Conservation (phyloP, 2,329 filamentous ascomycete species). For the Eurotiales sp. region DNA sequence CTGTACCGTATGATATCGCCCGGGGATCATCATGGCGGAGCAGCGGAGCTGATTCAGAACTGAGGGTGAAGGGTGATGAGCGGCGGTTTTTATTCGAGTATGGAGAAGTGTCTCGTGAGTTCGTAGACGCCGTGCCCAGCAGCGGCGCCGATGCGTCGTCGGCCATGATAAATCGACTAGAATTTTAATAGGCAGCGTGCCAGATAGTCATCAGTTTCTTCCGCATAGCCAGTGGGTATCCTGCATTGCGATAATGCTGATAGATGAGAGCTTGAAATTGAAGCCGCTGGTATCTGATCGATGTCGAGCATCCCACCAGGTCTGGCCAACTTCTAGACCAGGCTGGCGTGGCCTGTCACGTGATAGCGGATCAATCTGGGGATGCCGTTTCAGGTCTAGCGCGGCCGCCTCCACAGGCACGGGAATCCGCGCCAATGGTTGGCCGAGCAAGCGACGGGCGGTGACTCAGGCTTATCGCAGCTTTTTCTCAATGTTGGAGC, state of each 20-base stretch:
- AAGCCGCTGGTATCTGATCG: no score
- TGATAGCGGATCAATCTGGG: conserved; percentile 6
- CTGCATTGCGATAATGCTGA: neutral
- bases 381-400: conserved; percentile 10
- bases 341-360: no score
- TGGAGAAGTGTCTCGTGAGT: conserved; percentile 19
- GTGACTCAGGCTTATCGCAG: no score
- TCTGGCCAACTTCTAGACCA: no score
- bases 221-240: neutral
- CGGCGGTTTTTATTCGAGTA: conserved; percentile 17
- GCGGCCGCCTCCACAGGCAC: no score
- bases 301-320: no score
- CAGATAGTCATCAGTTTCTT: neutral
- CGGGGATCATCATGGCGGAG: conserved; percentile 34
- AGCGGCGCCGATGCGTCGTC: conserved; percentile 32
- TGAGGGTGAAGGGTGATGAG: conserved; percentile 28
- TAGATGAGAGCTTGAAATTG: no score
- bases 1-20: conserved; percentile 27
- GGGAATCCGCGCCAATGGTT: no score
- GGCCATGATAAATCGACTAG: conserved; percentile 25
- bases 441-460: no score
- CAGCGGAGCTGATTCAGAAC: conserved; percentile 43
- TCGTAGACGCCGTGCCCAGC: conserved; percentile 23
- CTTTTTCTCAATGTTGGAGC: no score
- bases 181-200: neutral